These are phyloP conservation scores for Amanita pseudoporphyria DNA, from an alignment of 768 basidiomycete genomes.

Conservation along the genomic window DNA sequence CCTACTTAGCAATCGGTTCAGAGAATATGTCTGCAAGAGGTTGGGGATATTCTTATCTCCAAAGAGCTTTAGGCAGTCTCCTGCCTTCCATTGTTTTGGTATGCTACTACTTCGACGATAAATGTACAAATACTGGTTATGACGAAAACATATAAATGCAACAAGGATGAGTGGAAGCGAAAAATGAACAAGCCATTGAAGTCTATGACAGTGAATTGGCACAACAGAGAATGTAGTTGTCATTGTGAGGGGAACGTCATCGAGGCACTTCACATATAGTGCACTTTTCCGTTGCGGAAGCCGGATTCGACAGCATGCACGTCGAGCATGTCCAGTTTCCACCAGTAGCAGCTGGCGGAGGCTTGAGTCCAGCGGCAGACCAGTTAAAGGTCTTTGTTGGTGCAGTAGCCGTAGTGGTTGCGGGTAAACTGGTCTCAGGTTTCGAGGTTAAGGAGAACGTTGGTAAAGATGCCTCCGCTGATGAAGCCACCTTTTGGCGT, in stretches of 20 bases:
- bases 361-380: slow-evolving; percentile 49
- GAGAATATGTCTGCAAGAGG: neutral
- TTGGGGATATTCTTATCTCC: neutral
- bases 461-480: slow-evolving; percentile 37
- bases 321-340: slow-evolving; percentile 46
- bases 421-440: neutral
- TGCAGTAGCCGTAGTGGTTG: neutral
- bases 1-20: slow-evolving; percentile 12
- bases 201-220: neutral
- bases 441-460: slow-evolving; percentile 23
- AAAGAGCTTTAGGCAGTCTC: neutral
- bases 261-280: slow-evolving; percentile 36
- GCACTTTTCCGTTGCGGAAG: slow-evolving; percentile 37
- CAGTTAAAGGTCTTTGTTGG: slow-evolving; percentile 43
- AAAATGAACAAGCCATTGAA: neutral
- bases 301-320: slow-evolving; percentile 44
- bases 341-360: slow-evolving; percentile 22
- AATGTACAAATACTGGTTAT: slow-evolving; percentile 11
- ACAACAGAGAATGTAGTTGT: slow-evolving; percentile 27
- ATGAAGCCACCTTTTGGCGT: slow-evolving; percentile 18
- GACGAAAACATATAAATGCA: slow-evolving; percentile 2
- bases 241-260: slow-evolving; percentile 9
- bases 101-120: slow-evolving; percentile 3
- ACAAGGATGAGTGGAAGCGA: slow-evolving; percentile 1
- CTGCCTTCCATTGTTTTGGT: neutral